Conservation (phyloP, 768 basidiomycete species). For the Naganishia randhawae region DNA sequence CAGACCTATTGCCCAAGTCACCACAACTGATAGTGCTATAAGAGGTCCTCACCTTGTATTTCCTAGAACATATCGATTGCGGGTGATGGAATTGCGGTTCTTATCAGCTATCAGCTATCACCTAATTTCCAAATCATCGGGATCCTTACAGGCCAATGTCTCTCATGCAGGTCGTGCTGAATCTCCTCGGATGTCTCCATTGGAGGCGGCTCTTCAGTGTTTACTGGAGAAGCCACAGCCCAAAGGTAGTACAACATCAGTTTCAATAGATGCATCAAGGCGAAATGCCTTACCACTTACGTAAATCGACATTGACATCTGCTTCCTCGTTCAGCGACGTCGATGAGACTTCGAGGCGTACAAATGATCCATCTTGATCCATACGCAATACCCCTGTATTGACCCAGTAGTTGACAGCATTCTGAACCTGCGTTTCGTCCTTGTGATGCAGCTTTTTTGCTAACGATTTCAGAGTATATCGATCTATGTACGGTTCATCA, state of each 20-base stretch:
- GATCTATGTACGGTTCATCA: conserved; percentile 13
- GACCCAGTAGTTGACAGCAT: conserved; percentile 35
- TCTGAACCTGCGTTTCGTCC: conserved; percentile 26
- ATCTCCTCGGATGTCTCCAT: conserved; percentile 14
- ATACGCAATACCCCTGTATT: conserved; percentile 23
- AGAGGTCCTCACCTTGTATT: conserved; percentile 1
- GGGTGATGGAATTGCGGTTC: background rate
- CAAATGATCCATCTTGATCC: conserved; percentile 15
- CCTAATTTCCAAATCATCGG: background rate
- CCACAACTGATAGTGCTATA: background rate
- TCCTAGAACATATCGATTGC: background rate
- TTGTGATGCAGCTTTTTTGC: background rate
- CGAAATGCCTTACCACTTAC: no score
- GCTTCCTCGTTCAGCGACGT: background rate
- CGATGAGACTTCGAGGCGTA: conserved; percentile 9
- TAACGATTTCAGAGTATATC: conserved; percentile 14
- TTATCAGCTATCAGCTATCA: background rate
- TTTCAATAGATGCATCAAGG: no score
- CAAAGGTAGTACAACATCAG: background rate
- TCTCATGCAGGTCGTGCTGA: conserved; percentile 16
- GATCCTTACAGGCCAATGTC: conserved; percentile 16
- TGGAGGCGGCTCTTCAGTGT: background rate
- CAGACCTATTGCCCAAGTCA: background rate
- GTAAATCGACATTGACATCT: background rate
- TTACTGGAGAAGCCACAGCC: background rate